Conservation (phyloP, 2,329 filamentous ascomycete genomes). For the Exophiala sideris region DNA sequence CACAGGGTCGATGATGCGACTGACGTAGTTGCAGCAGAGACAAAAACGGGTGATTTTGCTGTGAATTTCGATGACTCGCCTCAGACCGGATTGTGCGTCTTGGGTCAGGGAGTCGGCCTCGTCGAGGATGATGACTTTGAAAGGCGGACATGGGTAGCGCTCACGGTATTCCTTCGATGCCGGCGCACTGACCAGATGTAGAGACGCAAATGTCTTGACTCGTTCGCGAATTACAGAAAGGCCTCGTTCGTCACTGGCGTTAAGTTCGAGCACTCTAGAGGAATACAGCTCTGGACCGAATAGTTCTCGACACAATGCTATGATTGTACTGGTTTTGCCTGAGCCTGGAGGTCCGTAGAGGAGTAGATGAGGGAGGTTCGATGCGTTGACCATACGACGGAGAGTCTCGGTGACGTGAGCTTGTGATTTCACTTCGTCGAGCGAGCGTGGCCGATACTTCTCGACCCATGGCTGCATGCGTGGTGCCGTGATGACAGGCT, state of each 20-base stretch:
- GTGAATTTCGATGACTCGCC: constrained; percentile 98
- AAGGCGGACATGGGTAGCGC: constrained; percentile 84
- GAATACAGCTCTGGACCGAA: constrained; percentile 94
- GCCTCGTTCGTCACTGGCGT: constrained; percentile 97
- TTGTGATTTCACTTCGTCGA: constrained; percentile 93
- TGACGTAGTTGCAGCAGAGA: constrained; percentile 98
- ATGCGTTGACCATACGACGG: constrained; percentile 86
- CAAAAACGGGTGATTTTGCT: constrained; percentile 95
- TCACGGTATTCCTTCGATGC: constrained; percentile 47
- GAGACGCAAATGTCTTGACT: constrained; percentile 91
- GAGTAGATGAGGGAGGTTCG: constrained; percentile 97
- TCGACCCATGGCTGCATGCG: constrained; percentile 92
- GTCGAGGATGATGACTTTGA: constrained; percentile 98
- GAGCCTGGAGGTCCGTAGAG: constrained; percentile 98
- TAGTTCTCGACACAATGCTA: constrained; percentile 94
- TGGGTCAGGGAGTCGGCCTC: constrained; percentile 97
- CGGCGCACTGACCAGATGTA: constrained; percentile 24
- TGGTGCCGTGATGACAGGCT: constrained; percentile 57
- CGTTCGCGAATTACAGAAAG: constrained; percentile 97
- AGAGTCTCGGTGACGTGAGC: constrained; percentile 95
- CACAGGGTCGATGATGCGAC: constrained; percentile 92
- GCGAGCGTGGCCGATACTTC: constrained; percentile 81
- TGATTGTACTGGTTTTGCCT: constrained; percentile 95
- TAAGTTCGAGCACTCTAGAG: constrained; percentile 93
- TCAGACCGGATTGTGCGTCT: constrained; percentile 74